These are phyloP conservation scores for Flaveria ramosissima DNA, from an alignment of 129 eudicot genomes.

Conservation along the genomic window DNA sequence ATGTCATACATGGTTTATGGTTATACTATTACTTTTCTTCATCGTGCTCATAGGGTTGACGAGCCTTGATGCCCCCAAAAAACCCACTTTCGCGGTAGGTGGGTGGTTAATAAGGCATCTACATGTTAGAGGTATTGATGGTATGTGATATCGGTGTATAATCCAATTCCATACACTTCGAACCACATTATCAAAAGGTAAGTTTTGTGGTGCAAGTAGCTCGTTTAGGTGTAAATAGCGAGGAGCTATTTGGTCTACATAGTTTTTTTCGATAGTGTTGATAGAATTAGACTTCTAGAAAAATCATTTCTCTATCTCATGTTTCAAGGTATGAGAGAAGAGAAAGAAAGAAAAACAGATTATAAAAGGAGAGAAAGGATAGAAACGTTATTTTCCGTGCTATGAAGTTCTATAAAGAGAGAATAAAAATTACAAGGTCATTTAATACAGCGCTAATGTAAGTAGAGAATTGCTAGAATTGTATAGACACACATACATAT, in stretches of 20 bases:
- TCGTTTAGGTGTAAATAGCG: not conserved
- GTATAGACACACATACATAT: no score
- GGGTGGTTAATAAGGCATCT: not conserved
- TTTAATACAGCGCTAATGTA: no score
- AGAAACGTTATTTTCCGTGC: no score
- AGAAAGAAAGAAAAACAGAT: not conserved
- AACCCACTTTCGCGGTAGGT: not conserved
- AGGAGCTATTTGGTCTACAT: constrained; percentile 3
- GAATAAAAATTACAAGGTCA: no score
- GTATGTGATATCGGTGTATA: not conserved
- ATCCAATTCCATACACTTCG: not conserved
- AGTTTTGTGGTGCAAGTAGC: constrained; percentile 2
- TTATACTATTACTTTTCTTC: constrained; percentile 16
- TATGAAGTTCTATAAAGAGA: no score
- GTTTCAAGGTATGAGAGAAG: not conserved
- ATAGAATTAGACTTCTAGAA: not conserved
- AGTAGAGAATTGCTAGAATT: not conserved
- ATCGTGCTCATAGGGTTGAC: not conserved
- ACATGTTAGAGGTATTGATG: constrained; percentile 14
- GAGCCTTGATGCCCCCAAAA: not conserved
- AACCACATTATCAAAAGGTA: not conserved
- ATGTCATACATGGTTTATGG: constrained; percentile 26
- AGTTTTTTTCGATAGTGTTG: not conserved
- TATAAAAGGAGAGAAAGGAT: no score
- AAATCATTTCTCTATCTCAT: not conserved